Base-by-base conservation (phyloP, 2,329 filamentous ascomycete species). In the Verticillium klebahnii region DNA sequence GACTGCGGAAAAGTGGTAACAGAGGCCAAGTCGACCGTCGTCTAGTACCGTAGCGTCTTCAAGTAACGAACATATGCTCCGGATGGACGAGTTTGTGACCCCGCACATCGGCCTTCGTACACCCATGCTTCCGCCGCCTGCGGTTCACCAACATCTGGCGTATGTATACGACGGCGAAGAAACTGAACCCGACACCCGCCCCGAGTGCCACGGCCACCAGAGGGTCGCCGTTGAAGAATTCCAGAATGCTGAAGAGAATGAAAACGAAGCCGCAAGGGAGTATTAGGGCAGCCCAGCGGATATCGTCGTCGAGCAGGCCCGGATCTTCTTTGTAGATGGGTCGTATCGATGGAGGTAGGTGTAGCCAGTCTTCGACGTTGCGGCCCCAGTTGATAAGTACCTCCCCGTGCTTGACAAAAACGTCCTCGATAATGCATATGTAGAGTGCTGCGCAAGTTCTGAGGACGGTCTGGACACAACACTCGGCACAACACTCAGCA, bases 141-240 rank as follows among this genome's bases (percentile, higher is more conserved):
- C 39, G 39, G 3, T 45, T 45, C 39, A 19, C 39, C 17, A 19
- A 8, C 39, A 45, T 23, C 1, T 5, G 17, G 15, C n/a, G 17
- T 8, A 19, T 9, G 17, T 45, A 45, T 45, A 45, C 39, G 17
- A 17, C 1, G 17, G n/a, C 9, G 15, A 19, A 17, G 39, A 45
- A 17, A 17, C 17, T 23, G 39, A 17, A 8, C 39, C 39, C 39
- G 14, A 19, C 1, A 45, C 17, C 39, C 17, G 2, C 17, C 8
- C 5, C 17, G 1, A 45, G 1, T 17, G 17, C 17, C 1, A 2
- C n/a, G 39, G n/a, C 1, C 17, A 8, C 1, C 0, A 19, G n/a
- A 3, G 15, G 23, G 14, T 45, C 39, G 7, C 3, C 1, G 39
- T 45, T n/a, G 17, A 45, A 19, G 39, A n/a, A 5, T 5, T 2